Base-by-base conservation (phyloP, 75 land plant genomes). In the Cryptomeria japonica region DNA sequence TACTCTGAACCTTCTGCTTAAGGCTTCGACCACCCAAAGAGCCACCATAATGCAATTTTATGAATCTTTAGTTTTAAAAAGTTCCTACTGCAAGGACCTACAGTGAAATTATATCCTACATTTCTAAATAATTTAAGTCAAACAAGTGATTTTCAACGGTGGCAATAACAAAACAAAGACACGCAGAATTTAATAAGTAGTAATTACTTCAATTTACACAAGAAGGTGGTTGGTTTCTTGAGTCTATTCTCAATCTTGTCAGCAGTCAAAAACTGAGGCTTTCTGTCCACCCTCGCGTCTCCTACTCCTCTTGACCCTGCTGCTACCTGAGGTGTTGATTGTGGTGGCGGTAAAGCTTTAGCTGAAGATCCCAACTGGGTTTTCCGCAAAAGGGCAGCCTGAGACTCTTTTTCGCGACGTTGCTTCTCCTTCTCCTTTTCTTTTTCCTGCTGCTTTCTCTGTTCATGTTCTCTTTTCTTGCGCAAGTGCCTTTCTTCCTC, bases 121-220 rank as follows among this genome's bases (percentile, higher is more conserved):
- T 75, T 75, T 75, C 9, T 13, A 75, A 11, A 75, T 34, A 25
- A 32, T 75, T 31, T 75, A 0, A 31, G 77, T 34, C 28, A 14
- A 11, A 34, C 77, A 28, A 10, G 12, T 25, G 0, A 79, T 79
- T 37, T 41, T n/a, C n/a, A 31, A 61, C 39, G 14, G 36, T 51
- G 16, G 37, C 19, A 38, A 47, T 8, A 46, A 18, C 1, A 18
- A 56, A n/a, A 38, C 28, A 58, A 84, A 73, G 87, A 47, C 19
- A 19, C 18, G 49, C 34, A 58, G 36, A 34, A 61, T 79, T 13
- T 1, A 51, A 25, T 42, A 82, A 82, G 37, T 25, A 5, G 80
- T 39, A 89, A 96, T 93, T 91, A 97, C 99, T 96, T 97, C 90
- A 97, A 87, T 89, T 96, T 97, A 93, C 99, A 97, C 87, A 96